Base-by-base conservation (phyloP, 129 eudicot genomes). In the Artemisia argyi region DNA sequence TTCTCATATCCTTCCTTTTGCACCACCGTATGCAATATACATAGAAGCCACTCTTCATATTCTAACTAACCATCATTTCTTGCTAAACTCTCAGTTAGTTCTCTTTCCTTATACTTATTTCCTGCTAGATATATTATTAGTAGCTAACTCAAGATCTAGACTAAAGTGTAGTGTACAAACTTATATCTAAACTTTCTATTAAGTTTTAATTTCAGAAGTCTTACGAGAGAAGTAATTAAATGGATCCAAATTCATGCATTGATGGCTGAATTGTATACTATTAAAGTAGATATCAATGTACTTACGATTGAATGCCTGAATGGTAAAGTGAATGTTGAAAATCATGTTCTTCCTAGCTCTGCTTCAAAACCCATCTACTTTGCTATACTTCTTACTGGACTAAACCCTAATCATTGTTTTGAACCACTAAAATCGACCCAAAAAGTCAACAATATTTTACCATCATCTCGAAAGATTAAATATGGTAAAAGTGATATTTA, bases 291-390 rank as follows among this genome's bases (percentile, higher is more conserved):
- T 35, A 35, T 4, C 68, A 60, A 62, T 17, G 62, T 16, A n/a
- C 46, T 10, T 24, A 61, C 12, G 39, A 61, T 28, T 17, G 18
- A 14, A 39, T 39, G 11, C 11, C 46, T 39, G 46, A 7, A 52
- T 11, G 69, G 61, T 15, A 18, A 55, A 53, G 57, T 54, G 44
- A 67, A 75, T 42, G 26, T 42, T 30, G 61, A 47, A 66, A 66
- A 13, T 66, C 60, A 24, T 76, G 61, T 56, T 66, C 73, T 56
- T 75, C 49, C 44, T 16, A 76, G 67, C 48, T 66, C 42, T 9
- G 64, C 67, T 57, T 57, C 52, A 24, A 19, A 76, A 67, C 4
- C 42, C 50, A 67, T 76, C 50, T 56, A 66, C 56, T 46, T 24
- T 44, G 58, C 58, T 11, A 30, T 56, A 55, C 64, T 28, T 66